These are phyloP conservation scores for Acanthochlamys bracteata DNA, from an alignment of 106 monocot species.

Conservation along the genomic window DNA sequence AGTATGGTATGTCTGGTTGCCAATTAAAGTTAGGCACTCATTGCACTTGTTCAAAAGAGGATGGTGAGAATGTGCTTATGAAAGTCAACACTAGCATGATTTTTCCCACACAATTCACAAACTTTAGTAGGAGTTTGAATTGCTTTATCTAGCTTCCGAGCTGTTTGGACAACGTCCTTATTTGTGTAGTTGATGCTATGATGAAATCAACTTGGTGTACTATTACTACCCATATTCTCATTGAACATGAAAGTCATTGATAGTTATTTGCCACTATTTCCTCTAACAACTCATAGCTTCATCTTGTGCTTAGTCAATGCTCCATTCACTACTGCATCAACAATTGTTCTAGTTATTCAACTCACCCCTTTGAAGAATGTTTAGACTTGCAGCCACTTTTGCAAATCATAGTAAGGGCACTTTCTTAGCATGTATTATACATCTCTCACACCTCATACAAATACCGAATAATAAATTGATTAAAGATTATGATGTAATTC, in stretches of 20 bases:
- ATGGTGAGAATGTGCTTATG: neutral
- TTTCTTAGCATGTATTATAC: slow-evolving; percentile 4
- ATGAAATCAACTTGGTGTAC: neutral
- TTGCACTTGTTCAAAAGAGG: neutral
- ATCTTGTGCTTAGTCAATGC: neutral
- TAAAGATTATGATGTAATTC: neutral
- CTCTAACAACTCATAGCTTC: slow-evolving; percentile 4
- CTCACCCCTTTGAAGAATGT: neutral
- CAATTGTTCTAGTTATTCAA: neutral
- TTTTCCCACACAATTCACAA: neutral
- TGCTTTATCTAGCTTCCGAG: neutral
- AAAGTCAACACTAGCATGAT: neutral
- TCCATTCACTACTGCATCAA: neutral
- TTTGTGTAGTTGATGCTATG: neutral
- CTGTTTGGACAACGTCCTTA: neutral
- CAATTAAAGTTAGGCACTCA: neutral
- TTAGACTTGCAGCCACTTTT: slow-evolving; percentile 1
- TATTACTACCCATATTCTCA: neutral
- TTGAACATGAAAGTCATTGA: neutral
- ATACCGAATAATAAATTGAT: neutral
- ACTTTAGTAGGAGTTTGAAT: neutral
- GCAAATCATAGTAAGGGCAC: slow-evolving; percentile 3
- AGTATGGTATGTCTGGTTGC: neutral
- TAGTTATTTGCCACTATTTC: slow-evolving; percentile 4
- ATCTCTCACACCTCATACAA: slow-evolving; percentile 3